Conservation (phyloP, 768 basidiomycete species). For the Lepiota venenata region DNA sequence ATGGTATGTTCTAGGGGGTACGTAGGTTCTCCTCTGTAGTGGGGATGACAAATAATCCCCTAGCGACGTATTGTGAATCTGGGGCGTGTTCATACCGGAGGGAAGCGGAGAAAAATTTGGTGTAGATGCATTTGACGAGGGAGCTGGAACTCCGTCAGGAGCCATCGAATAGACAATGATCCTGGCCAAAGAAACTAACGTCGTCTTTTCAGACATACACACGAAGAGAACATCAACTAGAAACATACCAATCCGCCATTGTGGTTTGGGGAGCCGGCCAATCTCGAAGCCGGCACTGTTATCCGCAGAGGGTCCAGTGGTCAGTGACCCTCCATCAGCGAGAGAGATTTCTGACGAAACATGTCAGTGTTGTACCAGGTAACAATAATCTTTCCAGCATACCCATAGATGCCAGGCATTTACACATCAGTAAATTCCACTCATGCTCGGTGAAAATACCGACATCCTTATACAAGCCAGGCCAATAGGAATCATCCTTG, state of each 20-base stretch:
- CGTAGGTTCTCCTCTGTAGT: conserved; percentile 41
- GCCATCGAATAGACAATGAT: conserved; percentile 91
- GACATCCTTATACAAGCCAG: conserved; percentile 79
- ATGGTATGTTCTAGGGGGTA: conserved; percentile 56
- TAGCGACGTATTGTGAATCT: conserved; percentile 35
- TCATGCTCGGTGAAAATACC: conserved; percentile 86
- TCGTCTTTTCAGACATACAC: conserved; percentile 11
- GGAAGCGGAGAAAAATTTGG: conserved; percentile 71
- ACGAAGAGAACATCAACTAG: conserved; percentile 1
- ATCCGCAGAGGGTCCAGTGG: conserved; percentile 76
- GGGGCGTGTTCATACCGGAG: conserved; percentile 60
- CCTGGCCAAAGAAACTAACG: conserved; percentile 70
- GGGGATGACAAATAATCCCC: conserved; percentile 61
- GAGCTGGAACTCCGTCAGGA: conserved; percentile 52
- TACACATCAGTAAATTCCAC: conserved; percentile 86
- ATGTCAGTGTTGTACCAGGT: conserved; percentile 3
- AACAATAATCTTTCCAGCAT: conserved; percentile 22
- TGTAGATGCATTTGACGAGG: conserved; percentile 62
- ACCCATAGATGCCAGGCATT: conserved; percentile 84
- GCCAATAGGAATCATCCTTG: conserved; percentile 37
- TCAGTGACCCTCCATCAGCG: conserved; percentile 69
- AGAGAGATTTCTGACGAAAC: conserved; percentile 57
- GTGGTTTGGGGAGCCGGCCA: conserved; percentile 63
- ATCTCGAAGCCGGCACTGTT: conserved; percentile 72
- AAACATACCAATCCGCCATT: conserved; percentile 68